Conservation (phyloP, 176 grass and related monocot species). For the Eleusine coracana region DNA sequence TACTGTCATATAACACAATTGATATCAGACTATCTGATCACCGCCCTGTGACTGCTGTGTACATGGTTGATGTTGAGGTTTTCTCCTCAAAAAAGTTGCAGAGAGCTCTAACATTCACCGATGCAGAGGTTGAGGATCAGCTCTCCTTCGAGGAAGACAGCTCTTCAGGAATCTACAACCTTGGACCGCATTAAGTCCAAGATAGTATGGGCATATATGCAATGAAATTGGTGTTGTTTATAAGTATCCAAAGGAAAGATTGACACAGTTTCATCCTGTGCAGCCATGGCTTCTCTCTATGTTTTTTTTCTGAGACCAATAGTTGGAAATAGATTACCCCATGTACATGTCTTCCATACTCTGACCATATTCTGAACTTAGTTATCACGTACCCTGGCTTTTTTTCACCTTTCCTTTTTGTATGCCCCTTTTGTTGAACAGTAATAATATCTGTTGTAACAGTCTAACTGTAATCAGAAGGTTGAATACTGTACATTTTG, state of each 20-base stretch:
- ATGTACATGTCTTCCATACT: constrained; percentile 34
- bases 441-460: constrained; percentile 18
- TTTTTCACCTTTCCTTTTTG: background rate
- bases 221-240: background rate
- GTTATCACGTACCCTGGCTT: background rate
- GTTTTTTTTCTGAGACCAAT: constrained; percentile 27
- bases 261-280: constrained; percentile 4
- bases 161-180: constrained; percentile 43
- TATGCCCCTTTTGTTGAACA: background rate
- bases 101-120: constrained; percentile 94
- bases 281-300: constrained; percentile 20
- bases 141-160: constrained; percentile 57
- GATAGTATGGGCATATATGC: background rate
- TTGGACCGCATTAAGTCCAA: constrained; percentile 30
- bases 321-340: constrained; percentile 15
- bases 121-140: constrained; percentile 81
- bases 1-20: constrained; percentile 59
- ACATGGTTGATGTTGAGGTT: constrained; percentile 74
- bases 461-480: constrained; percentile 34
- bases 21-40: constrained; percentile 84
- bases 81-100: constrained; percentile 85
- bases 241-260: background rate
- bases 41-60: constrained; percentile 79
- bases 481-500: background rate
- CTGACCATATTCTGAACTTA: constrained; percentile 52